phyloP scores from a whole-genome alignment of 1,284 basidiomycete genomes.

The Amylostereum chailletii region DNA sequence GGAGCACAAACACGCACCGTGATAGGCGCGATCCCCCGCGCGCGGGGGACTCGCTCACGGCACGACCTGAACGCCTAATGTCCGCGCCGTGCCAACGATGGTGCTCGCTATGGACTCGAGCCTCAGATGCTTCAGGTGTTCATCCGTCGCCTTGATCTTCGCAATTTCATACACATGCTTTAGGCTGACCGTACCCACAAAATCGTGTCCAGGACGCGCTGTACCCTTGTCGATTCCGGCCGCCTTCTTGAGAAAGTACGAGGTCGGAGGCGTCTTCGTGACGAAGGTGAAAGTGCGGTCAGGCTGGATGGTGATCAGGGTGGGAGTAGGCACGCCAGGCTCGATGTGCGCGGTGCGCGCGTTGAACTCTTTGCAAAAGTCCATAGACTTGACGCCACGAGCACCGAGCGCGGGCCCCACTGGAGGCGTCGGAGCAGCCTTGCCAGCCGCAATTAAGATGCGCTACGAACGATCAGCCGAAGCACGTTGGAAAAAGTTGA shows the following conservation, averaged over 20 bases:
- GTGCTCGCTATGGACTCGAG: constrained; percentile 85
- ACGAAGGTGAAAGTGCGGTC: constrained; percentile 94
- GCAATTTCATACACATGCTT: constrained; percentile 99
- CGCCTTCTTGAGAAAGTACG: constrained; percentile 91
- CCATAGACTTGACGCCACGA: constrained; percentile 98
- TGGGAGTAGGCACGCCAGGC: constrained; percentile 84
- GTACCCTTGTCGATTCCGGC: constrained; percentile 89
- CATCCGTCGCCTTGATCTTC: constrained; percentile 91
- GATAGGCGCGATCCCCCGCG: constrained; percentile 8
- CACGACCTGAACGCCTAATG: constrained; percentile 81
- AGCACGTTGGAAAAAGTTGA: constrained; percentile 1
- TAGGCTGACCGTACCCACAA: constrained; percentile 77
- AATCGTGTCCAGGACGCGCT: constrained; percentile 69
- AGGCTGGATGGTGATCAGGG: constrained; percentile 86
- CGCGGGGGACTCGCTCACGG: constrained; percentile 43
- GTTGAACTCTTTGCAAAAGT: constrained; percentile 98
- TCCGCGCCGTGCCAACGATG: constrained; percentile 78
- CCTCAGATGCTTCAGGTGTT: constrained; percentile 75
- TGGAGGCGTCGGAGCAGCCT: constrained; percentile 93
- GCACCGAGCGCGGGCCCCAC: constrained; percentile 97
- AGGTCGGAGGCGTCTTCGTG: constrained; percentile 84
- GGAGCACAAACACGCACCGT: constrained; percentile 17
- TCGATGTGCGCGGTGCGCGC: constrained; percentile 85
- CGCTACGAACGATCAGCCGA: constrained; percentile 40
- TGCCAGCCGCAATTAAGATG: constrained; percentile 86